Percentiles rank a stretch among this genome's conserved stretches.
Evolutionary conservation across 176 grass and related monocot species (phyloP).

Genomic region (Rhynchospora breviuscula): DNA sequence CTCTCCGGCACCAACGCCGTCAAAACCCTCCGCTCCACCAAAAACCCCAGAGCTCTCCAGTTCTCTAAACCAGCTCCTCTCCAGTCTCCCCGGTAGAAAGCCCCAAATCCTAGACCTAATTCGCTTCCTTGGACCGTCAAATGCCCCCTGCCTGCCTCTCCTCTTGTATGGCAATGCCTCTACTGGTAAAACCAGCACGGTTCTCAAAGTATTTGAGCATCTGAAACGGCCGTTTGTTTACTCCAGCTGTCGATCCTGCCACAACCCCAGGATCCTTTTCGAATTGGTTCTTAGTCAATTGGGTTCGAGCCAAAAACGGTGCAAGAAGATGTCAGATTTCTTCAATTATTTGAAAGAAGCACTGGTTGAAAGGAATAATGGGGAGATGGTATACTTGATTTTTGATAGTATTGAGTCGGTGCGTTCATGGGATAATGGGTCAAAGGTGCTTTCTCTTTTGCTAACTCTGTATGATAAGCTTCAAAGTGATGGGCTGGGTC

Average conservation of each 20-base stretch:
- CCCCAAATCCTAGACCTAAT: conserved; percentile 61
- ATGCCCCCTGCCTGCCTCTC: conserved; percentile 45
- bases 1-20: conserved; percentile 13
- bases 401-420: conserved; percentile 77
- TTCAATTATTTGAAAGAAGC: conserved; percentile 52
- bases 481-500: conserved; percentile 42
- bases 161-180: conserved; percentile 58
- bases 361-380: conserved; percentile 21
- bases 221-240: conserved; percentile 46
- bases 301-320: conserved; percentile 34
- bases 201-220: conserved; percentile 53
- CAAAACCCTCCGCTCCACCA: conserved; percentile 3
- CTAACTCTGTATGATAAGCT: conserved; percentile 61
- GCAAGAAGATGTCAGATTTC: conserved; percentile 68
- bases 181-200: conserved; percentile 67
- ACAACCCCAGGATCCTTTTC: conserved; percentile 34
- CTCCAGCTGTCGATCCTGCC: conserved; percentile 55
- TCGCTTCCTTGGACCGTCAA: conserved; percentile 45
- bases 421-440: conserved; percentile 65
- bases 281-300: conserved; percentile 34
- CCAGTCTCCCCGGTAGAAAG: conserved; percentile 37
- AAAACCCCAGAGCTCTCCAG: not conserved
- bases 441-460: conserved; percentile 41
- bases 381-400: conserved; percentile 56
- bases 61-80: conserved; percentile 15